Percentiles rank a stretch among this genome's conserved stretches.
Conservation (phyloP, 169 alveolate genomes). For the Cryptosporidium parvum region DNA sequence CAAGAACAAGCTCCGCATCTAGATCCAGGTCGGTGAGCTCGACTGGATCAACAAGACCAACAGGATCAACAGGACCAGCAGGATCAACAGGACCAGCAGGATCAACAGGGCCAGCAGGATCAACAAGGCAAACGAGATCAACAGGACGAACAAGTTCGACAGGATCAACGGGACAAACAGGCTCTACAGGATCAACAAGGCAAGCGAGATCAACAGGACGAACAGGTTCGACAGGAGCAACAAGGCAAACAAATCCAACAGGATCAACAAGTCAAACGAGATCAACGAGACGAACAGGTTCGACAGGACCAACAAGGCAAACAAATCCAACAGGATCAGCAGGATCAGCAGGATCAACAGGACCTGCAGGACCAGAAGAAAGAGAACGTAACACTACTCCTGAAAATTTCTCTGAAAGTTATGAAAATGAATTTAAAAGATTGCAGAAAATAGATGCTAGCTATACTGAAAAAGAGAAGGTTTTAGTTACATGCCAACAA, state of each 20-base stretch:
- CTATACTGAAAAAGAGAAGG: neutral
- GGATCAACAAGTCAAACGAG: too few species aligned
- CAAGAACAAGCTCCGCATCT: neutral
- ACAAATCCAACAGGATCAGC: neutral
- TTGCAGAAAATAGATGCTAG: neutral
- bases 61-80: too few species aligned
- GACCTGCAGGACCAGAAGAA: neutral
- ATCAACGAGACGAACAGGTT: neutral
- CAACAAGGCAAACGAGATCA: too few species aligned
- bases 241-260: too few species aligned
- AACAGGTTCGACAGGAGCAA: neutral
- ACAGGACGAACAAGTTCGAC: too few species aligned
- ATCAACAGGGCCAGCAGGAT: too few species aligned
- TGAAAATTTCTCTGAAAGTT: neutral
- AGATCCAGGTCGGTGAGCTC: too few species aligned
- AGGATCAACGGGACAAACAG: too few species aligned
- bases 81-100: neutral
- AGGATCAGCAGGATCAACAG: too few species aligned
- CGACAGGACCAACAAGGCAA: neutral
- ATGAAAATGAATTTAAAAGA: neutral
- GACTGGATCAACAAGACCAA: too few species aligned
- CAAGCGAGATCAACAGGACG: neutral
- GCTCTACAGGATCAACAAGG: too few species aligned
- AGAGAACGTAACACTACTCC: neutral
- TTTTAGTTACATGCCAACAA: neutral